These are phyloP conservation scores for Aspergillus sp. DNA, from an alignment of 2,329 filamentous ascomycete species.

Conservation along the genomic window DNA sequence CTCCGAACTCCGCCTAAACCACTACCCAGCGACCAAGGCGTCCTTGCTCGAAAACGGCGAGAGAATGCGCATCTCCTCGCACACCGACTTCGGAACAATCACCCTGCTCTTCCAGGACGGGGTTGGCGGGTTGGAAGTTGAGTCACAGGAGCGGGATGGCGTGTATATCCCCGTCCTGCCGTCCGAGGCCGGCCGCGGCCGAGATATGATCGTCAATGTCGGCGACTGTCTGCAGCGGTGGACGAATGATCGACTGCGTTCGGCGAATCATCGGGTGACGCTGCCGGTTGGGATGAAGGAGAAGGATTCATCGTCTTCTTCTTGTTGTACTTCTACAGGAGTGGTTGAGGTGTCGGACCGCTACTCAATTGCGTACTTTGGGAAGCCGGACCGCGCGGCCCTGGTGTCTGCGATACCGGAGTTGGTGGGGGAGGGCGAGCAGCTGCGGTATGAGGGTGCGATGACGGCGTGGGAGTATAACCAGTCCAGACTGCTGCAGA, in stretches of 20 bases:
- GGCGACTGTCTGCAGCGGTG: conserved; percentile 54
- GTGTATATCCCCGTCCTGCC: conserved; percentile 15
- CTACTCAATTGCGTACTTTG: conserved; percentile 17
- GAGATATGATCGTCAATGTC: conserved; percentile 51
- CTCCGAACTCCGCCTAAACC: conserved; percentile 13
- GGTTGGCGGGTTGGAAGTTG: conserved; percentile 20
- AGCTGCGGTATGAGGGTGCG: conserved; percentile 2
- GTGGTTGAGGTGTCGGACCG: not conserved
- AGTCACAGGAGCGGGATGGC: conserved; percentile 14
- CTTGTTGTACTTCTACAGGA: too few species aligned
- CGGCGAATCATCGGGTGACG: conserved; percentile 48
- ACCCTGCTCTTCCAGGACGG: conserved; percentile 16
- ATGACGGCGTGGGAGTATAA: conserved; percentile 13
- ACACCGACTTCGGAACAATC: conserved; percentile 16
- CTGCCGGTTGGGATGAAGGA: conserved; percentile 4
- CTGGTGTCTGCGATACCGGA: conserved; percentile 1
- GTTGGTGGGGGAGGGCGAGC: conserved; percentile 2
- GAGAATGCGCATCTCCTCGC: conserved; percentile 10
- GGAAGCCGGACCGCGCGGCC: conserved; percentile 13
- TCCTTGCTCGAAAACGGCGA: not conserved
- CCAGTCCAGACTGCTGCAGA: conserved; percentile 7
- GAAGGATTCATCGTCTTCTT: too few species aligned
- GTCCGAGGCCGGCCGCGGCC: conserved; percentile 1
- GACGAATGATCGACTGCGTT: conserved; percentile 52
- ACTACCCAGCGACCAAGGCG: conserved; percentile 9